Conservation (phyloP, 148 eudicot genomes). For the Rhododendron simsii region DNA sequence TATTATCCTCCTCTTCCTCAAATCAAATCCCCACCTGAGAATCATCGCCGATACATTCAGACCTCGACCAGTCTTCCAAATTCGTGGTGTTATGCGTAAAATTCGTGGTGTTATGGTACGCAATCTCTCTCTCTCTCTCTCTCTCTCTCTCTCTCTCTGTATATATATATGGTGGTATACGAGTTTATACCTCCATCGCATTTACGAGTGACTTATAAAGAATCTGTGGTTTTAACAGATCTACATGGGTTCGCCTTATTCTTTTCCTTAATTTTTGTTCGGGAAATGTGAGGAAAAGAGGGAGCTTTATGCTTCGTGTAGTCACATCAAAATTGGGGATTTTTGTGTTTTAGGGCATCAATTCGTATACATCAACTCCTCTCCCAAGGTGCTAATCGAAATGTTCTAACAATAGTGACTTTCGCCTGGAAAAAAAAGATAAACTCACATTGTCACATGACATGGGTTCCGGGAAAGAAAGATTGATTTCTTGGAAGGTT, state of each 20-base stretch:
- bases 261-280: background rate
- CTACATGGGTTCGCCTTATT: background rate
- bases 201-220: background rate
- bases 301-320: background rate
- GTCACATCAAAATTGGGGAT: background rate
- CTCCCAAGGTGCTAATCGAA: too few relatives aligned
- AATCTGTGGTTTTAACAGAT: background rate
- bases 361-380: background rate
- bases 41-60: too few relatives aligned
- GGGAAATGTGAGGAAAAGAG: background rate
- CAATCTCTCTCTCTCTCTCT: background rate
- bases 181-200: background rate
- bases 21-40: too few relatives aligned
- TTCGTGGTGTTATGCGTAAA: background rate
- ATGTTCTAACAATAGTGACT: too few relatives aligned
- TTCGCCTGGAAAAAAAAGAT: too few relatives aligned
- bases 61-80: too few relatives aligned
- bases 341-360: background rate
- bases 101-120: background rate
- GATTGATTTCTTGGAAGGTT: background rate
- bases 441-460: background rate
- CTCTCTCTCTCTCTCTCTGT: too few relatives aligned
- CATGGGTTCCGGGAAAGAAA: background rate
- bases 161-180: too few relatives aligned
- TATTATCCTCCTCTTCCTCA: too few relatives aligned